These are phyloP conservation scores for Cercis canadensis DNA, from an alignment of 306 rosid genomes.

Conservation along the genomic window DNA sequence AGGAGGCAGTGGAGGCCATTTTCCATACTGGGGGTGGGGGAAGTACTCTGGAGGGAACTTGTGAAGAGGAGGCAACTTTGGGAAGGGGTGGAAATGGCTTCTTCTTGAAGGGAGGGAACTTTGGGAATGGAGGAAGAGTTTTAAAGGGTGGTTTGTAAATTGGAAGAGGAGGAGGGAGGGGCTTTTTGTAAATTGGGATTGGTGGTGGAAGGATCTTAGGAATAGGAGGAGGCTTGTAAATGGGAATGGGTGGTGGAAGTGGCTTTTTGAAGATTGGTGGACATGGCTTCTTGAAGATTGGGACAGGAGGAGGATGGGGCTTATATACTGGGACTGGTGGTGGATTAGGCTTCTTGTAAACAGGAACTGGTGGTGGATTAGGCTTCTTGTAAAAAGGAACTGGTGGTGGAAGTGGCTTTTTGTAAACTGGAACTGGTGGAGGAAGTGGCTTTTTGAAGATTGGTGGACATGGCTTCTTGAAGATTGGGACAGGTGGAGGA, in stretches of 20 bases:
- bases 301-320: conserved; percentile 3
- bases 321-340: no score
- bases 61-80: conserved; percentile 49
- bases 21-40: conserved; percentile 63
- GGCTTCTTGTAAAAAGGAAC: conserved; percentile 37
- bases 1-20: conserved; percentile 46
- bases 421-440: conserved; percentile 2
- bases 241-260: conserved; percentile 11
- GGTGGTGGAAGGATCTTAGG: conserved; percentile 27
- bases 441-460: neutral
- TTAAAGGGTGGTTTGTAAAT: conserved; percentile 27
- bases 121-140: conserved; percentile 34
- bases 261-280: conserved; percentile 13
- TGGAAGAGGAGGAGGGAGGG: conserved; percentile 30
- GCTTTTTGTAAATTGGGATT: conserved; percentile 22
- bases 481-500: conserved; percentile 2
- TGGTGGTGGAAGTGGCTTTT: conserved; percentile 28
- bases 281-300: neutral
- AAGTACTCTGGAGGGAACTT: conserved; percentile 41
- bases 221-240: conserved; percentile 19
- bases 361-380: conserved; percentile 34
- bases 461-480: conserved; percentile 10
- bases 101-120: neutral
- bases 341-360: conserved; percentile 27
- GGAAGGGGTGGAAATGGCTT: conserved; percentile 29